Percentiles rank a stretch among this genome's conserved stretches.
Conservation (phyloP, 2,329 filamentous ascomycete genomes). For the Hymenoscyphus fraxineus region DNA sequence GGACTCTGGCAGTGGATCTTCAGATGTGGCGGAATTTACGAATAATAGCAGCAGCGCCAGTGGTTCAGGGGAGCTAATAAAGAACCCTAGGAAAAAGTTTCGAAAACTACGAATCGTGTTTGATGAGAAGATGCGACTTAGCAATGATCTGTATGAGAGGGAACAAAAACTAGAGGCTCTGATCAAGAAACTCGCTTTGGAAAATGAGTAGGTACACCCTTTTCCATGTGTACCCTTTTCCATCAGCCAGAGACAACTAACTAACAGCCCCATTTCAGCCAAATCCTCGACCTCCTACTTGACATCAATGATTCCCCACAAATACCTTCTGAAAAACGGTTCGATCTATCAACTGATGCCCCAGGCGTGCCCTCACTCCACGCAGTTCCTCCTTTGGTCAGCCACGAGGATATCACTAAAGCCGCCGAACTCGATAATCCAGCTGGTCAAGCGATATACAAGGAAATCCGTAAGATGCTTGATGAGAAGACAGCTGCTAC, state of each 20-base stretch:
- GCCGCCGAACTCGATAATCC: slow-evolving; percentile 25
- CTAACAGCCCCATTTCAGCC: slow-evolving; percentile 49
- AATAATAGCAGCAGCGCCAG: background rate
- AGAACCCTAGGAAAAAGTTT: slow-evolving; percentile 84
- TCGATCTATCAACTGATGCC: slow-evolving; percentile 73
- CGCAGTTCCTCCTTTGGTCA: slow-evolving; percentile 27
- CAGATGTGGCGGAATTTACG: background rate
- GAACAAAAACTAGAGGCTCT: slow-evolving; percentile 78
- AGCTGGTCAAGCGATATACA: slow-evolving; percentile 28
- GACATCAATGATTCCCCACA: slow-evolving; percentile 84
- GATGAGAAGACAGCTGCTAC: slow-evolving; percentile 23
- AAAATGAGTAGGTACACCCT: slow-evolving; percentile 74
- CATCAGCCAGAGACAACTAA: background rate
- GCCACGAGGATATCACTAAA: slow-evolving; percentile 25
- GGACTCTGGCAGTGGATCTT: background rate
- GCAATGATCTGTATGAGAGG: slow-evolving; percentile 76
- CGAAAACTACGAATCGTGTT: slow-evolving; percentile 82
- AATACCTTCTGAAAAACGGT: slow-evolving; percentile 69
- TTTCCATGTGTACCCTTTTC: slow-evolving; percentile 31
- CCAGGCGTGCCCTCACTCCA: slow-evolving; percentile 33
- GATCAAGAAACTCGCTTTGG: slow-evolving; percentile 77
- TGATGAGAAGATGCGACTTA: slow-evolving; percentile 72
- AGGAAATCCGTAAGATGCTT: slow-evolving; percentile 28
- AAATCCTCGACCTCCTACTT: slow-evolving; percentile 80
- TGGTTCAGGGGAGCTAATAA: slow-evolving; percentile 34